These are phyloP conservation scores for Acanthamoeba castellanii DNA, from an alignment of 208 protist genomes.

Conservation along the genomic window DNA sequence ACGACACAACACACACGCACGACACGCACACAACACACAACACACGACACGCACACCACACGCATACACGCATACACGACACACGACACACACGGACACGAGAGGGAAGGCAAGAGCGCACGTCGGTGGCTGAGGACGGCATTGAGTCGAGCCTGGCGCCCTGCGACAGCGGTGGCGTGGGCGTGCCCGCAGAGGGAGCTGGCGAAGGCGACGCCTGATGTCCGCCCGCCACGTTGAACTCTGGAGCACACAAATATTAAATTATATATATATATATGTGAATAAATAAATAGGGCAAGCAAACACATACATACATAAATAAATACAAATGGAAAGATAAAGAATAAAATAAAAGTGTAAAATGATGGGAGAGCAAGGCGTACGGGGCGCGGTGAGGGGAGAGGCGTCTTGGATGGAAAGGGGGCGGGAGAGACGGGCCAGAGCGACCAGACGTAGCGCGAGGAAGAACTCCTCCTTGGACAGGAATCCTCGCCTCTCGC, in stretches of 20 bases:
- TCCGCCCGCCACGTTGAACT: neutral
- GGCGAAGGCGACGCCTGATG: neutral
- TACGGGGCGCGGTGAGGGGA: conserved; percentile 42
- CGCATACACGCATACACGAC: too few species aligned
- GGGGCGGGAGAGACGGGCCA: conserved; percentile 56
- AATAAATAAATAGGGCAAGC: neutral
- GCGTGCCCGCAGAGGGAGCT: neutral
- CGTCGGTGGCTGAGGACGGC: neutral
- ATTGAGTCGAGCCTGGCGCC: neutral
- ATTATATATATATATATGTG: too few species aligned
- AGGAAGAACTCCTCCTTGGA: conserved; percentile 66
- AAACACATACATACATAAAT: neutral
- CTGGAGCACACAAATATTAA: neutral
- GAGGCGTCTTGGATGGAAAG: conserved; percentile 50
- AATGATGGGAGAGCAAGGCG: neutral
- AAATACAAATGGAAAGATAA: too few species aligned
- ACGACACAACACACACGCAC: neutral
- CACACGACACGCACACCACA: too few species aligned
- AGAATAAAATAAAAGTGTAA: too few species aligned
- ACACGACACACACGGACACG: neutral
- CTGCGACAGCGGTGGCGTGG: conserved; percentile 18
- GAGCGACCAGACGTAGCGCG: conserved; percentile 53
- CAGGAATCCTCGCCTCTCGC: conserved; percentile 17
- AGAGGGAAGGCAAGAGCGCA: neutral
- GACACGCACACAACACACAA: neutral